These are phyloP conservation scores for Setaria italica DNA, from an alignment of 202 grass and related monocot genomes.

Conservation along the genomic window DNA sequence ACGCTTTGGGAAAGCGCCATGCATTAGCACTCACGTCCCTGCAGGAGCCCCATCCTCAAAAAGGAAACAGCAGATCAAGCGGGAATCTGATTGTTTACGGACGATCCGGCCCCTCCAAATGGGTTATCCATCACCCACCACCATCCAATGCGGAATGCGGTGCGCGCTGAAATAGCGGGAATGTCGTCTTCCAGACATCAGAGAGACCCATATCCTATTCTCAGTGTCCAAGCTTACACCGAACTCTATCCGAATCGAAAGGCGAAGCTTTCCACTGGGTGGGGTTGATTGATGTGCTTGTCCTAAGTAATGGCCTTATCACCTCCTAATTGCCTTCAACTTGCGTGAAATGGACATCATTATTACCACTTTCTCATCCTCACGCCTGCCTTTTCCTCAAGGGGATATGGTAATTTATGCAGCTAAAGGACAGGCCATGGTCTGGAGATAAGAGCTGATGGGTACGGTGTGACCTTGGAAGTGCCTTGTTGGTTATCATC, in stretches of 20 bases:
- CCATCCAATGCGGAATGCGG: slow-evolving; percentile 29
- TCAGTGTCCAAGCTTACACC: slow-evolving; percentile 31
- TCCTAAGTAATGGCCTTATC: slow-evolving; percentile 45
- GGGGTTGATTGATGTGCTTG: slow-evolving; percentile 13
- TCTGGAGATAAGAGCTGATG: slow-evolving; percentile 38
- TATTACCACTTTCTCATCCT: slow-evolving; percentile 33
- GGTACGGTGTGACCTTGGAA: slow-evolving; percentile 31
- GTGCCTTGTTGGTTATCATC: slow-evolving; percentile 32
- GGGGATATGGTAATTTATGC: slow-evolving; percentile 52
- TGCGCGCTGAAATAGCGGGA: slow-evolving; percentile 24
- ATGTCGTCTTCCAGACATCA: slow-evolving; percentile 35
- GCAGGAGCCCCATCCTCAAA: slow-evolving; percentile 23
- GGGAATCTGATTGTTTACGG: slow-evolving; percentile 35
- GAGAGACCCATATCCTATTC: slow-evolving; percentile 36
- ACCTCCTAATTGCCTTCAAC: slow-evolving; percentile 24
- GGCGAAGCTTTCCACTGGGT: slow-evolving; percentile 42
- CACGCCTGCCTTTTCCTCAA: slow-evolving; percentile 24
- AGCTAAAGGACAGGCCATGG: slow-evolving; percentile 25
- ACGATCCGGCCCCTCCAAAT: background rate
- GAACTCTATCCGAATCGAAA: slow-evolving; percentile 55
- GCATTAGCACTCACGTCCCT: slow-evolving; percentile 39
- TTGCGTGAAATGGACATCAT: slow-evolving; percentile 39
- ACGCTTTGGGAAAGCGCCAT: slow-evolving; percentile 45
- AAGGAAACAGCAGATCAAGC: slow-evolving; percentile 42
- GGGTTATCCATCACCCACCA: slow-evolving; percentile 37